Conservation (phyloP, 345 rosid genomes). For the Boechera retrofracta region DNA sequence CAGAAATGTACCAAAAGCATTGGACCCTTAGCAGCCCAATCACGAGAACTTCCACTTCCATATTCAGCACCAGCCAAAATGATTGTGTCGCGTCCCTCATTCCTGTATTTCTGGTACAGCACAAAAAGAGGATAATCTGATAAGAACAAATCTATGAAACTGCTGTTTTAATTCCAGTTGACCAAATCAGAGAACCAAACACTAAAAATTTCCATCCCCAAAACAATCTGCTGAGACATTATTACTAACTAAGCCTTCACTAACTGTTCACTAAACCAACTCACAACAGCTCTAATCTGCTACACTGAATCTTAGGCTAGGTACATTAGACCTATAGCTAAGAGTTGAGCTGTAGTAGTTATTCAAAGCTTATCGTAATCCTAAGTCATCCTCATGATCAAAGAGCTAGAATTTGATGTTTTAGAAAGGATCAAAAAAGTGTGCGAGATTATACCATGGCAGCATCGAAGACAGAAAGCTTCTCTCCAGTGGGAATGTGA, state of each 20-base stretch:
- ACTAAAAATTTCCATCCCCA: background rate
- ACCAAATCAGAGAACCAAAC: slow-evolving; percentile 1
- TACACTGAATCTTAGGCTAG: background rate
- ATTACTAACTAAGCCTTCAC: background rate
- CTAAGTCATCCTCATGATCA: background rate
- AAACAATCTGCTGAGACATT: background rate
- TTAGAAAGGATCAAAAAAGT: background rate
- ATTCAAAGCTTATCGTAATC: background rate
- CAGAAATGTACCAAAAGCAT: slow-evolving; percentile 67
- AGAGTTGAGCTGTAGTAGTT: background rate
- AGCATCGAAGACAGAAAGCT: slow-evolving; percentile 8
- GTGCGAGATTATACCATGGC: background rate
- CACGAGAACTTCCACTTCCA: slow-evolving; percentile 98
- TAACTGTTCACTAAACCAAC: background rate
- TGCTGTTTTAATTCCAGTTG: background rate
- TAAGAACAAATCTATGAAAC: background rate
- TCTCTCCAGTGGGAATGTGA: slow-evolving; percentile 8
- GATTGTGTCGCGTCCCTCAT: background rate
- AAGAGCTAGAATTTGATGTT: background rate
- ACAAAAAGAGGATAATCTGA: background rate
- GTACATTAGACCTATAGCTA: background rate
- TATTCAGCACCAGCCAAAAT: slow-evolving; percentile 88
- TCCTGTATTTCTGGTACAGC: background rate
- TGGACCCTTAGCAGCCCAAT: slow-evolving; percentile 99
- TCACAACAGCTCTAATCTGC: background rate